A percentile compares a stretch with the other conserved stretches of the same genome.
phyloP scores from a whole-genome alignment of 768 basidiomycete species.

The Hirschioporus abietinus region DNA sequence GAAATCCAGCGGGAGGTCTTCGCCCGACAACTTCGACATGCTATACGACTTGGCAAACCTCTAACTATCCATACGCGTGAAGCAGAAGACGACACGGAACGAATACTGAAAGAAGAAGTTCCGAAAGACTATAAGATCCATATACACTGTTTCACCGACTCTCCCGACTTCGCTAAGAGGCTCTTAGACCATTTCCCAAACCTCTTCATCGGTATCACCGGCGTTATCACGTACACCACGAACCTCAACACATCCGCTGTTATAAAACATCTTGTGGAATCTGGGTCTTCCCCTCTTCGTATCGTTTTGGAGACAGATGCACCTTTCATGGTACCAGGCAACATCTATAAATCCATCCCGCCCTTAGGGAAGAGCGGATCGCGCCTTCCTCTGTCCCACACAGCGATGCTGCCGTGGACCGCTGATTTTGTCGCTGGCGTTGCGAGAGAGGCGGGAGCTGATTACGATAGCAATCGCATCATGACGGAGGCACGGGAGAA shows the following conservation, averaged over 20 bases:
- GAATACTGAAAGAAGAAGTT: slow-evolving; percentile 70
- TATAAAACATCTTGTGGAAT: slow-evolving; percentile 38
- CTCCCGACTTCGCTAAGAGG: slow-evolving; percentile 64
- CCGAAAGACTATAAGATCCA: slow-evolving; percentile 74
- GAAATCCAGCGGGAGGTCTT: slow-evolving; percentile 64
- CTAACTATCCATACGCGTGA: slow-evolving; percentile 85
- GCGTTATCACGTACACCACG: slow-evolving; percentile 75
- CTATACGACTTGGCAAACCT: slow-evolving; percentile 66
- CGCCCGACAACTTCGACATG: slow-evolving; percentile 58
- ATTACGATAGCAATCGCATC: slow-evolving; percentile 51
- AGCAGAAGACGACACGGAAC: slow-evolving; percentile 77
- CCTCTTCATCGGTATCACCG: slow-evolving; percentile 79
- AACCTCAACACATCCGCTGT: slow-evolving; percentile 68
- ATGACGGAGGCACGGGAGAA: slow-evolving; percentile 62
- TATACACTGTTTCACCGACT: slow-evolving; percentile 85
- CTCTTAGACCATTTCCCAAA: slow-evolving; percentile 76
- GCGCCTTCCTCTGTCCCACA: slow-evolving; percentile 66
- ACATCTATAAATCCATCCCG: slow-evolving; percentile 56
- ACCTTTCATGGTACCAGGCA: slow-evolving; percentile 81
- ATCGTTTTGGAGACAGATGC: slow-evolving; percentile 79
- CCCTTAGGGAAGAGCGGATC: slow-evolving; percentile 35
- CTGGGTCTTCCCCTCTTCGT: slow-evolving; percentile 22
- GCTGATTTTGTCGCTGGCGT: slow-evolving; percentile 64
- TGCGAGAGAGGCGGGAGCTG: slow-evolving; percentile 30
- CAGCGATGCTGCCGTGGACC: slow-evolving; percentile 83